Base-by-base conservation (phyloP, 192 early-diverging fungal species). In the Coemansia erecta region DNA sequence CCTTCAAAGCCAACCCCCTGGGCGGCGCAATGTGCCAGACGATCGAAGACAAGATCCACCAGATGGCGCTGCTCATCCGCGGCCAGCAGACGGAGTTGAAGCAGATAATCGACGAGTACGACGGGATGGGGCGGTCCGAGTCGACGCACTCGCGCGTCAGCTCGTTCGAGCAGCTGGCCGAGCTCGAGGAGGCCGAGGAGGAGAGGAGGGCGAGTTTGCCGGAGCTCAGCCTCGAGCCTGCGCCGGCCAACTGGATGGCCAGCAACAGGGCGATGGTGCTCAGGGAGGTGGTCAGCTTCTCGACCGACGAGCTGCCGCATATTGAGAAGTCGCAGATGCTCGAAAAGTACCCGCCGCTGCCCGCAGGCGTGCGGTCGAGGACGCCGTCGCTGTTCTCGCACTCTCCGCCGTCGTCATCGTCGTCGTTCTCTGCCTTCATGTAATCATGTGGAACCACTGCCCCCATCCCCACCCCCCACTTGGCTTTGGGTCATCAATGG, bases 11-110 rank as follows among this genome's bases (percentile, higher is more conserved):
- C 13, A 79, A 79, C 44, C 76, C 76, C 33, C 48, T 79, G 35
- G 70, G 76, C 40, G 66, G 76, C 13, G 66, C 76, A 17, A 79
- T 79, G 76, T 72, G 76, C 55, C 53, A 57, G 1, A 59, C 68
- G 5, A 22, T 72, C 31, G 76, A 66, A 26, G 51, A 72, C 26
- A 58, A 60, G 24, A 72, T 79, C 56, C 76, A 79, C 66, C 76
- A 79, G 48, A 46, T 69, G 62, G 66, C 66, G 24, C 44, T 79
- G 66, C 63, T 79, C 4, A 68, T 79, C 35, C 52, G 66, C 41
- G 52, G 57, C 11, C 70, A 79, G 57, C 60, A 66, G 56, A 17
- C 44, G 4, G 54, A 72, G 59, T 56, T 79, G 14, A 59, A 42
- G 52, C 23, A 42, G 11, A 52, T 79, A 4, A 53, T 72, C 3